phyloP scores from a whole-genome alignment of 192 early-diverging fungal species.

The Rhizophagus prolifer region DNA sequence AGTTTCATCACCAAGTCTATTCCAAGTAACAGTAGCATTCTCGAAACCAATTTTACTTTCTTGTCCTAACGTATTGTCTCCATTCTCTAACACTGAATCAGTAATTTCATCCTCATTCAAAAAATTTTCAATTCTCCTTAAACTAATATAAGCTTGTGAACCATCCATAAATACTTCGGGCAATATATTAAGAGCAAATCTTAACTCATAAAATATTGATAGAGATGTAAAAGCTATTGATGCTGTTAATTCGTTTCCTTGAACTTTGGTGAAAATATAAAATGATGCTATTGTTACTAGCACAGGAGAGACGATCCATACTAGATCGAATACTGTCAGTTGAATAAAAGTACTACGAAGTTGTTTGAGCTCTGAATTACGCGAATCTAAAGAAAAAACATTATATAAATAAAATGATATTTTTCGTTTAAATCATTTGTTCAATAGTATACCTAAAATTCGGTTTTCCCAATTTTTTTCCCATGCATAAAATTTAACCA shows the following conservation, averaged over 20 bases:
- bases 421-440: not conserved
- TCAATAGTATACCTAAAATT: conserved; percentile 56
- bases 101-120: conserved; percentile 69
- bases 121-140: conserved; percentile 72
- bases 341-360: conserved; percentile 32
- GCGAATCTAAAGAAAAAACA: conserved; percentile 31
- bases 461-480: conserved; percentile 55
- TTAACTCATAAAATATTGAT: conserved; percentile 68
- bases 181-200: conserved; percentile 60
- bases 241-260: conserved; percentile 40
- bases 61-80: not conserved
- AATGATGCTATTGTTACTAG: conserved; percentile 60
- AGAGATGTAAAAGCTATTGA: conserved; percentile 60
- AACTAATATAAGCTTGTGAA: conserved; percentile 59
- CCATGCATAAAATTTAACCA: conserved; percentile 93
- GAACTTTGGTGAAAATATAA: conserved; percentile 57
- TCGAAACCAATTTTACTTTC: conserved; percentile 40
- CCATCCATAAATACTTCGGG: conserved; percentile 58
- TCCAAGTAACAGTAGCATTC: conserved; percentile 56
- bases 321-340: conserved; percentile 38
- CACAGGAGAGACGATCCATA: conserved; percentile 60
- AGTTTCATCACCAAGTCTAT: not conserved
- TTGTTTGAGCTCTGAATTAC: conserved; percentile 39
- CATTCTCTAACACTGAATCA: not conserved
- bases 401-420: not conserved